Conservation (phyloP, 805 yeast species). For the Nakazawaea wickerhamii region DNA sequence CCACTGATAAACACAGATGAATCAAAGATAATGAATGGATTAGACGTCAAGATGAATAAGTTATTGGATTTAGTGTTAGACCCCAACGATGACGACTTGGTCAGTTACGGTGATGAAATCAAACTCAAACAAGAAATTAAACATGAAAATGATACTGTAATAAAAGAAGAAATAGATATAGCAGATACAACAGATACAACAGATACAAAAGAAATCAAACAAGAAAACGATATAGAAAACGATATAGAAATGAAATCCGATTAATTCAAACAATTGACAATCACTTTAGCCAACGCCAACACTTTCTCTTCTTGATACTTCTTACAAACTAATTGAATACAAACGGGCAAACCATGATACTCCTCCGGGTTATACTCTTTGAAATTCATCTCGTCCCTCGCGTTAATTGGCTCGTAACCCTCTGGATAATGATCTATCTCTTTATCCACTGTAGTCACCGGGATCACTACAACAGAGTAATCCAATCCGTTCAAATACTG, state of each 20-base stretch:
- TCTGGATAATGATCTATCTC: constrained; percentile 24
- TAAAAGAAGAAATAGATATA: neutral
- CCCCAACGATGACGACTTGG: neutral
- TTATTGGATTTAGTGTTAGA: constrained; percentile 21
- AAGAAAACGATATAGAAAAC: neutral
- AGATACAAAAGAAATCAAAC: neutral
- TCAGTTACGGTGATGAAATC: neutral
- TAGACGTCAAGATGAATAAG: constrained; percentile 30
- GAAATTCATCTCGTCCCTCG: constrained; percentile 27
- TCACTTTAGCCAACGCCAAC: constrained; percentile 30
- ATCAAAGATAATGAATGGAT: constrained; percentile 21
- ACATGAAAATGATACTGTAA: neutral
- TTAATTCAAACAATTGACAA: constrained; percentile 10
- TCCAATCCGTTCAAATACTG: constrained; percentile 11
- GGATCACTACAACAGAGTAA: constrained; percentile 10
- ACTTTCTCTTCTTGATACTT: constrained; percentile 56
- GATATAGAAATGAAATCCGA: neutral
- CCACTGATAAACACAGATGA: constrained; percentile 25
- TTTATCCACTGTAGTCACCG: constrained; percentile 20
- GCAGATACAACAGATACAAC: neutral
- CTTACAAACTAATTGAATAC: constrained; percentile 49
- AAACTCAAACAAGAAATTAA: neutral
- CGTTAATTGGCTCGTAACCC: constrained; percentile 23
- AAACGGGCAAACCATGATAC: constrained; percentile 48
- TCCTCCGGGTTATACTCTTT: constrained; percentile 42